Evolutionary conservation across 1,284 basidiomycete genomes (phyloP).

Genomic region (Marasmius tenuissimus): DNA sequence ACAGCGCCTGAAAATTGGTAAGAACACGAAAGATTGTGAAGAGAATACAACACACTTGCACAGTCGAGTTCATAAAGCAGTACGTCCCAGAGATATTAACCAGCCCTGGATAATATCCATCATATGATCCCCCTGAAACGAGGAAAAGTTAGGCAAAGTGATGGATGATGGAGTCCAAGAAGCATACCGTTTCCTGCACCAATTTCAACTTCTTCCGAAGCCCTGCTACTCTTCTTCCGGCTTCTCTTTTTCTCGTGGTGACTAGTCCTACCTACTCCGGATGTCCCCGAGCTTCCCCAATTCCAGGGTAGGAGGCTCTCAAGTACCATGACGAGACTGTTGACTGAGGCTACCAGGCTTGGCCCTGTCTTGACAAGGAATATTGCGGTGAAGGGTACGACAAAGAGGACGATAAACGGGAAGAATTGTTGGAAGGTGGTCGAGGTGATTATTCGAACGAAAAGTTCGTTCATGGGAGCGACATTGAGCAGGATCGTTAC

Average conservation of each 20-base stretch:
- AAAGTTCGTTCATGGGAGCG: constrained; percentile 3
- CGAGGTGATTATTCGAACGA: constrained; percentile 1
- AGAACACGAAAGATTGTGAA: neutral
- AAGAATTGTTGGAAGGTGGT: constrained; percentile 48
- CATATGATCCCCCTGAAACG: constrained; percentile 15
- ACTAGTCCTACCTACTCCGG: constrained; percentile 15
- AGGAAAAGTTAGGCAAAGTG: neutral
- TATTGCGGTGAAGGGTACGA: constrained; percentile 52
- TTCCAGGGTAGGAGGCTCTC: constrained; percentile 62
- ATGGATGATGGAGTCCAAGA: neutral
- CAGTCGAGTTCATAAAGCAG: constrained; percentile 93
- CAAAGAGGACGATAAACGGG: constrained; percentile 53
- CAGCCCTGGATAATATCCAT: constrained; percentile 77
- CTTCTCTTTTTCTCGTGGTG: constrained; percentile 39
- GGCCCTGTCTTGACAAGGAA: constrained; percentile 32
- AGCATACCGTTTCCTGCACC: neutral
- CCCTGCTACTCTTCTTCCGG: constrained; percentile 6
- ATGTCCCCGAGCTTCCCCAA: constrained; percentile 38
- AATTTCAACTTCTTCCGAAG: neutral
- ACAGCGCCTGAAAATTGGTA: constrained; percentile 60
- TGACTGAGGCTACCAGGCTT: constrained; percentile 28
- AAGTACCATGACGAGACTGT: constrained; percentile 53
- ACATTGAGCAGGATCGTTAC: neutral
- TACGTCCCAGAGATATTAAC: constrained; percentile 94
- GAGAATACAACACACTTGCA: constrained; percentile 59